A percentile compares a stretch with the other conserved stretches of the same genome.
Evolutionary conservation across 106 monocot species (phyloP).

Genomic region (Chionographis japonica): DNA sequence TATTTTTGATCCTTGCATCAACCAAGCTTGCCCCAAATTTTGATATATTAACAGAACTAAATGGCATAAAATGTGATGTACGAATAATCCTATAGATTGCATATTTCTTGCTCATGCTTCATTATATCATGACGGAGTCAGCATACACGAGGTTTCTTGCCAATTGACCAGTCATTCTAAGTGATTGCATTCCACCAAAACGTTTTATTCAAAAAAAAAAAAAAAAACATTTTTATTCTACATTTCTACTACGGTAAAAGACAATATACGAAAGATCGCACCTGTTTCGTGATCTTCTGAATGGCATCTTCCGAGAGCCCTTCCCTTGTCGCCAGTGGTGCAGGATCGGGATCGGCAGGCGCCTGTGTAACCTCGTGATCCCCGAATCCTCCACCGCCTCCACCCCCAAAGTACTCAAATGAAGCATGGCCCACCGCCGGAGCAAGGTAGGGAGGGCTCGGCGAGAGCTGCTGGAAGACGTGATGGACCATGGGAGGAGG

Average conservation of each 20-base stretch:
- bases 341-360: slow-evolving; percentile 14
- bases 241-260: neutral
- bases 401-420: slow-evolving; percentile 34
- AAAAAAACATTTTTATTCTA: no score
- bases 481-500: slow-evolving; percentile 36
- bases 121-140: no score
- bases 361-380: slow-evolving; percentile 16
- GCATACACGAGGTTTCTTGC: no score
- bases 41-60: no score
- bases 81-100: no score
- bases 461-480: slow-evolving; percentile 23
- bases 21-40: no score
- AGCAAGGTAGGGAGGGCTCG: slow-evolving; percentile 13
- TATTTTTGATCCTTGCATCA: no score
- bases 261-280: slow-evolving; percentile 4
- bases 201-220: no score
- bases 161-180: no score
- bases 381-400: slow-evolving; percentile 12
- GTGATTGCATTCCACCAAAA: no score
- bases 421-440: neutral
- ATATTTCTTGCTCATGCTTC: no score
- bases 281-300: slow-evolving; percentile 77
- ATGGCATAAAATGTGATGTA: no score
- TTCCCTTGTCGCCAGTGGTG: slow-evolving; percentile 12
- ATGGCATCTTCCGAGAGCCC: slow-evolving; percentile 52